Conservation (phyloP, 2,329 filamentous ascomycete species). For the Monosporascus cannonballus region DNA sequence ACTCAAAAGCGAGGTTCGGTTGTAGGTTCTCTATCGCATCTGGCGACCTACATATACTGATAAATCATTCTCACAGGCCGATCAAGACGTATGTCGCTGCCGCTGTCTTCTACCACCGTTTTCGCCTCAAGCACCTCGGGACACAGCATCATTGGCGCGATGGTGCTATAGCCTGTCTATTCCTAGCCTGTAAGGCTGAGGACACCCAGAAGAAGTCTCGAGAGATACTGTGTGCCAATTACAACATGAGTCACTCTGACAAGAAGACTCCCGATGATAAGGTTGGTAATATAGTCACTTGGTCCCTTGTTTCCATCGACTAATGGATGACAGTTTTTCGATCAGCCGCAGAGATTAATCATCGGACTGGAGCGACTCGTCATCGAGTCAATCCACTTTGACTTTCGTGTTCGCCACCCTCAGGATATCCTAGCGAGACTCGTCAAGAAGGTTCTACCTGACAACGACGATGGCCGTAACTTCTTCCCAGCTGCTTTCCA, state of each 20-base stretch:
- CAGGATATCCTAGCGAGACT: constrained; percentile 83
- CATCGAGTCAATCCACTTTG: constrained; percentile 87
- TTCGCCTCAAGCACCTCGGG: constrained; percentile 79
- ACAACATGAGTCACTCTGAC: constrained; percentile 71
- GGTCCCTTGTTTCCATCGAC: neutral
- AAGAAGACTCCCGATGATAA: constrained; percentile 75
- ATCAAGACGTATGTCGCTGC: constrained; percentile 90
- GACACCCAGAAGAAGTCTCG: constrained; percentile 95
- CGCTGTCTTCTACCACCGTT: constrained; percentile 88
- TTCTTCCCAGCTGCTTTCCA: constrained; percentile 68
- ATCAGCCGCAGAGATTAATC: constrained; percentile 70
- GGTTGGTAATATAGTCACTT: constrained; percentile 38
- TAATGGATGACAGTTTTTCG: constrained; percentile 59
- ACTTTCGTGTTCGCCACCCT: constrained; percentile 84
- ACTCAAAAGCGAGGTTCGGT: constrained; percentile 68
- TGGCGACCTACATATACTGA: constrained; percentile 2
- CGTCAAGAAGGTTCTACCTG: constrained; percentile 48
- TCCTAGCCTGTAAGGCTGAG: constrained; percentile 94
- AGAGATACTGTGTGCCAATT: constrained; percentile 85
- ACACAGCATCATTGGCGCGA: constrained; percentile 82
- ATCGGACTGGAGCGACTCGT: constrained; percentile 89
- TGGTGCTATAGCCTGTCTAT: constrained; percentile 79
- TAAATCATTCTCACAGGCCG: constrained; percentile 47
- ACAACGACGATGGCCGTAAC: constrained; percentile 40
- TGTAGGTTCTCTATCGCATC: constrained; percentile 48